A percentile compares a stretch with the other conserved stretches of the same genome.
phyloP scores from a whole-genome alignment of 306 rosid species.

The Fragaria nilgerrensis region DNA sequence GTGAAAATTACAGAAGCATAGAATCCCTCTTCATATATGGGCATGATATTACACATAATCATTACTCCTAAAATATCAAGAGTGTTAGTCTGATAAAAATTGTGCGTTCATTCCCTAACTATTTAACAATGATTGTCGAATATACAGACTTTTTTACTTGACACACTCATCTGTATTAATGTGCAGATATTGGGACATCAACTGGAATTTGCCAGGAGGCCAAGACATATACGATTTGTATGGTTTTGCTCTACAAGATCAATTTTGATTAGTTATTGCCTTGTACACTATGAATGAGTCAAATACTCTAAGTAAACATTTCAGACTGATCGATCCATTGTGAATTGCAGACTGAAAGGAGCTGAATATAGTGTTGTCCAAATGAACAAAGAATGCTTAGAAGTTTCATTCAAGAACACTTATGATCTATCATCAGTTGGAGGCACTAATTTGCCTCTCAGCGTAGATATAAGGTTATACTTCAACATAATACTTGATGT shows the following conservation, averaged over 20 bases:
- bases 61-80: background rate
- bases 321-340: background rate
- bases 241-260: background rate
- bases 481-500: background rate
- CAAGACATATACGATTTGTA: conserved; percentile 41
- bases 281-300: background rate
- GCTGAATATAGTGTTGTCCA: conserved; percentile 36
- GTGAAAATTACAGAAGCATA: background rate
- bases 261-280: background rate
- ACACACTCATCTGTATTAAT: background rate
- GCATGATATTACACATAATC: background rate
- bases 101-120: background rate
- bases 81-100: background rate
- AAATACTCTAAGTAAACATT: too few relatives aligned
- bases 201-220: conserved; percentile 45
- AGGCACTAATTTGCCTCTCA: conserved; percentile 30
- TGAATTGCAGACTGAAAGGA: conserved; percentile 30
- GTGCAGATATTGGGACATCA: conserved; percentile 49
- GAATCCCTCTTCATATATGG: background rate
- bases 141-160: background rate
- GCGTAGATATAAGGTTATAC: conserved; percentile 41
- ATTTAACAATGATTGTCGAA: background rate
- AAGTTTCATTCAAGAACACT: conserved; percentile 34
- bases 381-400: conserved; percentile 26
- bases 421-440: conserved; percentile 20